These are phyloP conservation scores for Podospora comata DNA, from an alignment of 495 filamentous ascomycete genomes.

Conservation along the genomic window DNA sequence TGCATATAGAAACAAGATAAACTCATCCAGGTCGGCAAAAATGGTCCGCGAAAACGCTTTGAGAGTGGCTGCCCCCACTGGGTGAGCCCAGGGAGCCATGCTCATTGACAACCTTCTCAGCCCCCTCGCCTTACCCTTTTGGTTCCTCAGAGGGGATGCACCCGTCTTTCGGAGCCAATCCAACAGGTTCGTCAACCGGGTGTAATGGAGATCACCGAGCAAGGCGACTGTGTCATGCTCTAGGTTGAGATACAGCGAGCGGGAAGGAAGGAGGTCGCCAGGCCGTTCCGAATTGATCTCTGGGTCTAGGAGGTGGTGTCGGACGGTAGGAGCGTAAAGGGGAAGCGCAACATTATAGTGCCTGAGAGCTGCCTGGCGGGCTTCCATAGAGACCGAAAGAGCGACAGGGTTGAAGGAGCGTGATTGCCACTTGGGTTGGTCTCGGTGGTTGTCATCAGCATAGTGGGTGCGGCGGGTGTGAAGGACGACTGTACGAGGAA, in stretches of 20 bases:
- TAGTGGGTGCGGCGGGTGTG: conserved; percentile 33
- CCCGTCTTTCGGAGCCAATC: conserved; percentile 27
- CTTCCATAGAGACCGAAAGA: conserved; percentile 32
- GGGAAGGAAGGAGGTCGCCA: conserved; percentile 13
- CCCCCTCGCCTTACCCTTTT: conserved; percentile 29
- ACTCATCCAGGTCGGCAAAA: conserved; percentile 31
- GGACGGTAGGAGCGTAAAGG: conserved; percentile 16
- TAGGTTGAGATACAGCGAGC: conserved; percentile 33
- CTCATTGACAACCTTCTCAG: conserved; percentile 59
- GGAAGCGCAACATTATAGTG: conserved; percentile 34
- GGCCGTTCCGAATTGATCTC: conserved; percentile 17
- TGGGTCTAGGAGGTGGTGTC: background rate
- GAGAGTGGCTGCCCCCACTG: conserved; percentile 26
- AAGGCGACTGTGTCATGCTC: conserved; percentile 31
- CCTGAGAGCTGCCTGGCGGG: conserved; percentile 30
- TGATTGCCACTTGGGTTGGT: conserved; percentile 29
- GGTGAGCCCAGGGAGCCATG: conserved; percentile 59
- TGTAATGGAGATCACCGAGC: conserved; percentile 27
- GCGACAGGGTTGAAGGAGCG: conserved; percentile 33
- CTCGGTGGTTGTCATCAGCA: conserved; percentile 19
- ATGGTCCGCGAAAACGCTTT: conserved; percentile 27
- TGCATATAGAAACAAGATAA: conserved; percentile 28
- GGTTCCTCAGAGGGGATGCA: background rate
- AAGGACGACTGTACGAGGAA: conserved; percentile 35
- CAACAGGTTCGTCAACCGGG: conserved; percentile 24